phyloP scores from a whole-genome alignment of 805 yeast species.

The Candida khao-thaluensis region DNA sequence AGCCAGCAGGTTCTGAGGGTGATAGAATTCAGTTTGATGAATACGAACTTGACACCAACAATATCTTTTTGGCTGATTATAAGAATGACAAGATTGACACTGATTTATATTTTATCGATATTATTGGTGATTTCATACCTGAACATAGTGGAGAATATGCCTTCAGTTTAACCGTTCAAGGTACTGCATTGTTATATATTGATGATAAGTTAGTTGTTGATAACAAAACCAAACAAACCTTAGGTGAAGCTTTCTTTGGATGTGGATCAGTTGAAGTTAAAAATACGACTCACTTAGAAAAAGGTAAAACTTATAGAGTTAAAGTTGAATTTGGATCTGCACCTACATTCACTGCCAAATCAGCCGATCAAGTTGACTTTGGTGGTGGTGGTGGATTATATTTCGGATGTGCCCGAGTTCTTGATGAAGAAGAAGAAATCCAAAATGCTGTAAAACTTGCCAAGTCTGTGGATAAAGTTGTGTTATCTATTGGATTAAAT shows the following conservation, averaged over 20 bases:
- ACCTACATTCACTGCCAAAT: slow-evolving; percentile 15
- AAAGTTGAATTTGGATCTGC: slow-evolving; percentile 48
- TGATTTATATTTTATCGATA: slow-evolving; percentile 40
- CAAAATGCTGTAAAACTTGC: slow-evolving; percentile 25
- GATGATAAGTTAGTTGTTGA: slow-evolving; percentile 55
- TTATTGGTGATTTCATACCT: slow-evolving; percentile 45
- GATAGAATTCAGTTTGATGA: slow-evolving; percentile 20
- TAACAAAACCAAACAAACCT: slow-evolving; percentile 50
- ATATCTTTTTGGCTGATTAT: slow-evolving; percentile 23
- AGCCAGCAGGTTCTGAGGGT: slow-evolving; percentile 18
- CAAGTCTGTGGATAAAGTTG: slow-evolving; percentile 30
- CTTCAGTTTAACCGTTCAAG: slow-evolving; percentile 51
- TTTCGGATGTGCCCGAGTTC: slow-evolving; percentile 24
- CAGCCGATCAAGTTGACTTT: slow-evolving; percentile 13
- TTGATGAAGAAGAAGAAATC: slow-evolving; percentile 28
- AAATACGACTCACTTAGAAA: slow-evolving; percentile 35
- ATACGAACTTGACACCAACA: slow-evolving; percentile 17
- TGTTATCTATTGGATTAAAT: slow-evolving; percentile 28
- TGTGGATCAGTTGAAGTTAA: slow-evolving; percentile 51
- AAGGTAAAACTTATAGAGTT: slow-evolving; percentile 45
- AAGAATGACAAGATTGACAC: slow-evolving; percentile 18
- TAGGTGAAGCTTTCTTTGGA: slow-evolving; percentile 49
- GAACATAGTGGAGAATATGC: slow-evolving; percentile 49
- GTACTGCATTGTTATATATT: slow-evolving; percentile 55
- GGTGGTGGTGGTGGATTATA: slow-evolving; percentile 27